Evolutionary conservation across 2,329 filamentous ascomycete species (phyloP), one percentile per base, ranked within the genome.

Genomic region (Alternaria longipes): DNA sequence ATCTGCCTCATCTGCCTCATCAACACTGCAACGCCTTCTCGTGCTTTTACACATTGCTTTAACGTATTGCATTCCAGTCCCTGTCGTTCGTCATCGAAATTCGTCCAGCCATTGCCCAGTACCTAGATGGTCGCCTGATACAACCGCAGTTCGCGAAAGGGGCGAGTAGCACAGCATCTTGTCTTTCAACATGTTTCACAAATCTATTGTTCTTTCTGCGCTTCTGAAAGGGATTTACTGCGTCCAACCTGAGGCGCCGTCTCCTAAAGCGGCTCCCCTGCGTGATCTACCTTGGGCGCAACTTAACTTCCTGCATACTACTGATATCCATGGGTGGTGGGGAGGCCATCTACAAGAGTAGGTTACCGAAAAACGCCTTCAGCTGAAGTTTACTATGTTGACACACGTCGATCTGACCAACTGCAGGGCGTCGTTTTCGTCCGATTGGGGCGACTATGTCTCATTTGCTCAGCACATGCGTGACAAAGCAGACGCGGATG

Each of bases 371-470:
- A 20, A 24, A 5, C 12, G n/a, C 28, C 46, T 53, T 42, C 9
- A 5, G 11, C 20, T 16, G 12, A 42, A 42, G 5, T 14, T 16
- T 24, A 42, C 12, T 24, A 24, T 52, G 5, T 16, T 45, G 46
- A 14, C 44, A 22, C 8, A 38, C 8, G 11, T 26, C 22, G 38
- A 22, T 45, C 59, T 68, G 51, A 71, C 65, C 8, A 42, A 18
- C 28, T 28, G 14, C 58, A 93, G 91, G 81, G 85, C 93, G 3
- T 94, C 95, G 62, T 99, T 96, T 80, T 94, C 92, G 7, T 94
- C 93, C 47, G 95, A 99, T 79, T 98, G 95, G 93, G 95, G 95
- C 60, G 95, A 99, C 81, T 99, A 98, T 79, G 86, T 98, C 71
- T 97, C 94, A 7, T 97, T 99, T 75, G 88, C 93, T 34, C 84